Conservation (phyloP, 2,329 filamentous ascomycete species). For the Aspergillus spinulosporus region DNA sequence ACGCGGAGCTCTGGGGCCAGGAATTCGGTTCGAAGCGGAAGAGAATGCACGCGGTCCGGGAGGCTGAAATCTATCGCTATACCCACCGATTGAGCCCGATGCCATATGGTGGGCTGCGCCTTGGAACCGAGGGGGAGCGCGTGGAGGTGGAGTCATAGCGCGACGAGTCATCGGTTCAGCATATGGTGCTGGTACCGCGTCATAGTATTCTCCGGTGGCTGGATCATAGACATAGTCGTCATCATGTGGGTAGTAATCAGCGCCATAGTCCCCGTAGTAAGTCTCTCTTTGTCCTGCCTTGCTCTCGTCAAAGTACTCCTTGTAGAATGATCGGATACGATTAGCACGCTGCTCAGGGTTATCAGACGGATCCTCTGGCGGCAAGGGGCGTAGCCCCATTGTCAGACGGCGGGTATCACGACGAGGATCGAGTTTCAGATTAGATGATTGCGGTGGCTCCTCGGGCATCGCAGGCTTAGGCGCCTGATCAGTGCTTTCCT, state of each 20-base stretch:
- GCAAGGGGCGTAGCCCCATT: constrained; percentile 75
- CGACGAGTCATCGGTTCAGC: constrained; percentile 82
- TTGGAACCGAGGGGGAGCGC: constrained; percentile 60
- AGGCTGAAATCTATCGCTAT: constrained; percentile 25
- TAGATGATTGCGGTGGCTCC: constrained; percentile 27
- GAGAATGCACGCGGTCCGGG: constrained; percentile 63
- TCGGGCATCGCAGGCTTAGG: constrained; percentile 27
- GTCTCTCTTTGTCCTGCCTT: constrained; percentile 52
- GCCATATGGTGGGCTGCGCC: constrained; percentile 49
- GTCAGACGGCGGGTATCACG: constrained; percentile 55
- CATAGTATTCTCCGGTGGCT: constrained; percentile 39
- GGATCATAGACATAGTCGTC: constrained; percentile 55
- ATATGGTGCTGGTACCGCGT: constrained; percentile 58
- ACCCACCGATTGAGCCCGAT: constrained; percentile 44
- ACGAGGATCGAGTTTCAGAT: constrained; percentile 29
- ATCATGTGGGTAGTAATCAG: constrained; percentile 60
- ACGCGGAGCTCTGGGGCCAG: constrained; percentile 49
- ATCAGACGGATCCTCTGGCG: constrained; percentile 80
- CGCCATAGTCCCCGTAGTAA: constrained; percentile 76
- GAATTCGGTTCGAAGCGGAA: constrained; percentile 57
- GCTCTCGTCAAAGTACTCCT: constrained; percentile 95
- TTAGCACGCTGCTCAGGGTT: constrained; percentile 94
- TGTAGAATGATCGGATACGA: constrained; percentile 97
- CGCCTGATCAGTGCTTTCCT: constrained; percentile 16
- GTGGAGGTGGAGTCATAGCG: constrained; percentile 92